Conservation (phyloP, 345 rosid species). For the Rhodomyrtus tomentosa region DNA sequence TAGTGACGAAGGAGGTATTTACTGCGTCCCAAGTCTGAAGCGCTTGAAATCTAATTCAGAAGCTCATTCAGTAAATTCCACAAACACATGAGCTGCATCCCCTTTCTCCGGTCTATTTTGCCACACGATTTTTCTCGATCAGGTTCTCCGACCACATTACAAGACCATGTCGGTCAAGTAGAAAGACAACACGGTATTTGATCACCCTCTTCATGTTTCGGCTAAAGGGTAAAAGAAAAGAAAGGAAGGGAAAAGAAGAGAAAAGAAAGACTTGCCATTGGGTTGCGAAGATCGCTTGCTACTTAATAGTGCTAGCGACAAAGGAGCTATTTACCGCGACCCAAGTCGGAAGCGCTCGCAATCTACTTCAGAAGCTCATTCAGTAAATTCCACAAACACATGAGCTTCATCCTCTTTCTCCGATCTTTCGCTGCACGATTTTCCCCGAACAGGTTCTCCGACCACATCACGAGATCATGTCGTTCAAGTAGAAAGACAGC, state of each 20-base stretch:
- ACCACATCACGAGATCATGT: neutral
- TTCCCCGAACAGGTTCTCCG: neutral
- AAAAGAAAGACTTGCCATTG: neutral
- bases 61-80: neutral
- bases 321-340: neutral
- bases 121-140: too few relatives aligned
- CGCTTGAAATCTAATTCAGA: neutral
- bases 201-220: neutral
- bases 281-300: neutral
- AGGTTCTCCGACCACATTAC: neutral
- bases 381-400: neutral
- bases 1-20: neutral
- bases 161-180: neutral
- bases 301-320: neutral
- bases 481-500: neutral
- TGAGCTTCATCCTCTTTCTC: neutral
- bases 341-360: neutral
- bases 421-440: neutral
- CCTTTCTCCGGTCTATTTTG: neutral
- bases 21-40: neutral
- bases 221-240: neutral
- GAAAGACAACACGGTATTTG: neutral
- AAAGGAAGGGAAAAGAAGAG: neutral
- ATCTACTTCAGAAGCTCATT: neutral
- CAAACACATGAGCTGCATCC: neutral